Evolutionary conservation across 257 asterid species (phyloP), one percentile per base, ranked within the genome.

Genomic region (Anisodus acutangulus): DNA sequence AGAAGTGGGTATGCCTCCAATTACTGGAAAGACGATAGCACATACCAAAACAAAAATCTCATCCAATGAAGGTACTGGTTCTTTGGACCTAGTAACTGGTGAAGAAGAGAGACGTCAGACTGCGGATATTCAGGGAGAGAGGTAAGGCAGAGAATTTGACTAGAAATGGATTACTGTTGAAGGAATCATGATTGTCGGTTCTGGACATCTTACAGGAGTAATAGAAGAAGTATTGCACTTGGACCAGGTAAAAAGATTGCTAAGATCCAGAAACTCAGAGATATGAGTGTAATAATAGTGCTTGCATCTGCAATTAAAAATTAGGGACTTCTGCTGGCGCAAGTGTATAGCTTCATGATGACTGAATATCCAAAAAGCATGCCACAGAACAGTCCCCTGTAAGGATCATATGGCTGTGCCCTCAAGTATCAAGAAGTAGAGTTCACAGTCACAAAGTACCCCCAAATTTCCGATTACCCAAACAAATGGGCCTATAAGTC

Each of bases 31-130:
- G 80, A 70, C n/a, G 9, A 71, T 71, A 45, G 80, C 58, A 71
- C 39, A 71, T 57, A 45, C 45, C 58, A 45, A 71, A 71, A 45
- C 58, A 71, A 71, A 57, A 17, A 71, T 71, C 39, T 71, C 80
- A 71, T 37, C 59, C 10, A 39, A 49, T 71, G 84, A 64, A 66
- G 51, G 79, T 57, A 64, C 41, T 82, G 84, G 41, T 82, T 47
- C 15, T 47, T n/a, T 31, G 41, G 60, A 66, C 64, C 15, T 15
- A 82, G 35, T 47, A 22, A 26, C 78, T 3, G 2, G 37, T 41
- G 41, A 19, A 63, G 7, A 82, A 35, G 26, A 60, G n/a, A 81
- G 16, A 51, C 26, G 71, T 31, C 53, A 60, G 59, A 6, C 11
- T 60, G 39, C 13, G n/a, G 74, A 80, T 80, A 80, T 60, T 72